Conservation (phyloP, 139 green algal species). For the Chlorella sorokiniana region DNA sequence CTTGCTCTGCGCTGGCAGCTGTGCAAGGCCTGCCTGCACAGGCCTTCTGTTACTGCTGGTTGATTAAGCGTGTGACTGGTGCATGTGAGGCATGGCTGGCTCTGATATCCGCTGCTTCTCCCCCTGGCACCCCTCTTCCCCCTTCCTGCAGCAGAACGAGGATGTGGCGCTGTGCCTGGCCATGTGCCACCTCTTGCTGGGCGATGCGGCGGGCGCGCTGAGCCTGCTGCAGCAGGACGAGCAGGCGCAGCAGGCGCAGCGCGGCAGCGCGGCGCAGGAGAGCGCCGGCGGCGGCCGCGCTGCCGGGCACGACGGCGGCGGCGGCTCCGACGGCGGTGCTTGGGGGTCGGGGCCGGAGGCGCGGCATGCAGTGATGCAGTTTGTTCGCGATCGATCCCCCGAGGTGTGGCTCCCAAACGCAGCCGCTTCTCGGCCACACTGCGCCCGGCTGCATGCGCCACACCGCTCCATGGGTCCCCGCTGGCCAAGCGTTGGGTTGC, state of each 20-base stretch:
- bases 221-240: slow-evolving; percentile 38
- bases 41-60: no score
- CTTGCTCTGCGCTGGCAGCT: no score
- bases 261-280: neutral
- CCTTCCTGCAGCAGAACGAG: neutral
- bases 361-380: slow-evolving; percentile 19
- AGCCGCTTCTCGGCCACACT: neutral
- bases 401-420: neutral
- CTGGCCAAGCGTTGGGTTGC: no score
- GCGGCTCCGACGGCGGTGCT: neutral
- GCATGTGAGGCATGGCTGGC: neutral
- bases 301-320: neutral
- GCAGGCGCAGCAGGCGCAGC: neutral
- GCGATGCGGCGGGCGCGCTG: slow-evolving; percentile 34
- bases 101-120: neutral
- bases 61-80: no score
- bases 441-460: no score
- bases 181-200: slow-evolving; percentile 46
- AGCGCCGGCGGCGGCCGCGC: neutral
- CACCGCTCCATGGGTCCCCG: no score
- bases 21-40: no score
- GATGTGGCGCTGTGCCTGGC: slow-evolving; percentile 38
- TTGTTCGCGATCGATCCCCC: neutral
- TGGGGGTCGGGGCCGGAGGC: neutral
- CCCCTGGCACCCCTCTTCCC: neutral